phyloP scores from a whole-genome alignment of 768 basidiomycete genomes.

The Pisolithus microcarpus region DNA sequence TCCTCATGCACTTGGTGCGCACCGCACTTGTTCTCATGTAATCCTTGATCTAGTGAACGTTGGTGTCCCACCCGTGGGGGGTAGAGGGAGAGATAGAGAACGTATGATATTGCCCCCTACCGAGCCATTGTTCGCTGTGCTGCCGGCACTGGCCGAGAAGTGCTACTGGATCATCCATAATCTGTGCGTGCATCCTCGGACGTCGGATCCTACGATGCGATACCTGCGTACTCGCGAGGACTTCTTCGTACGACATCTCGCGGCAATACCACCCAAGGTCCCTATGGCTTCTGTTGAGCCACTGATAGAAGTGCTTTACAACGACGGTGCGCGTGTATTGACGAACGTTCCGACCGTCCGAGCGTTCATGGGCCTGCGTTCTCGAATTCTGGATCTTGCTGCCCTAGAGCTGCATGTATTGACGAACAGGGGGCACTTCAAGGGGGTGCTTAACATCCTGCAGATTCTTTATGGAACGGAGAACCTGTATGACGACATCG shows the following conservation, averaged over 20 bases:
- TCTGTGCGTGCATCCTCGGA: conserved; percentile 79
- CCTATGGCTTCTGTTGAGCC: conserved; percentile 45
- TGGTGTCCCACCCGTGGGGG: conserved; percentile 57
- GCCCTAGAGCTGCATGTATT: conserved; percentile 86
- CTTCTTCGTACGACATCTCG: conserved; percentile 84
- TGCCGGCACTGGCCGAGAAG: conserved; percentile 79
- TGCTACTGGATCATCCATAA: conserved; percentile 80
- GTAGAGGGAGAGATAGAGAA: conserved; percentile 34
- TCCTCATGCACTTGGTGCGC: conserved; percentile 66
- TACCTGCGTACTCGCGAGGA: conserved; percentile 85
- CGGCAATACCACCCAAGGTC: conserved; percentile 59
- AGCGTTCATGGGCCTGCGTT: conserved; percentile 75
- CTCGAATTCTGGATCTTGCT: conserved; percentile 77
- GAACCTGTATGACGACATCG: conserved; percentile 33
- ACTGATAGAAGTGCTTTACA: conserved; percentile 53
- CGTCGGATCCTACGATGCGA: conserved; percentile 72
- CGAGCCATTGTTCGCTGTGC: conserved; percentile 51
- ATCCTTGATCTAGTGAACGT: conserved; percentile 69
- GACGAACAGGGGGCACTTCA: conserved; percentile 69
- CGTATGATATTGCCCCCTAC: conserved; percentile 22
- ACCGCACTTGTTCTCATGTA: conserved; percentile 69
- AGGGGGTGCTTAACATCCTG: conserved; percentile 66
- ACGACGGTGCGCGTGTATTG: conserved; percentile 60
- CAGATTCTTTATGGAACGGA: conserved; percentile 76
- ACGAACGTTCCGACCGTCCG: conserved; percentile 64